Base-by-base conservation (phyloP, 2,329 filamentous ascomycete species). In the Cytospora chrysosperma region DNA sequence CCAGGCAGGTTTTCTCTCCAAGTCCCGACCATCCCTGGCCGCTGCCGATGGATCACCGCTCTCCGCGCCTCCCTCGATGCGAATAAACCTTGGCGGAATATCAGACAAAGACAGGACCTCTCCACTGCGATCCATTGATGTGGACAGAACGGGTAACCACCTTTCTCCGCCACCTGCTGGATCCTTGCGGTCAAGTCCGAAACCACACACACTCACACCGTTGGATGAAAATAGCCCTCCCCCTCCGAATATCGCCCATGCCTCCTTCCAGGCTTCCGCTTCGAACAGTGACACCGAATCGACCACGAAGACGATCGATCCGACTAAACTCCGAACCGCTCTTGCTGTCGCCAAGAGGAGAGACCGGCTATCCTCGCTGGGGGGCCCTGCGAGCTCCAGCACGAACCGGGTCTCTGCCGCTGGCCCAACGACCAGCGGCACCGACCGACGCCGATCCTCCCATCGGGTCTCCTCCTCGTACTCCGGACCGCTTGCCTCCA, bases 1-100 rank as follows among this genome's bases (percentile, higher is more conserved):
- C 78, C 91, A 96, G 70, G 85, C 93, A 2, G 94, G 94, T 6
- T 97, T 97, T 74, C 78, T 98, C 27, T 87, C 91, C 78, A 85
- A 84, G 72, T 69, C 75, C 49, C 76, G 78, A 51, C 70, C 74
- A 2, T 78, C 80, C 2, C 71, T 77, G 43, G 76, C 75, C 49
- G 79, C 83, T 53, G 87, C 75, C 49, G 79, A 83, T 53, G 88
- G 84, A 58, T 92, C 90, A 3, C 89, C 90, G 4, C 76, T 85
- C 5, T 82, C 85, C 17, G 77, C 78, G 17, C 78, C 83, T 1
- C 83, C 86, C 17, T 81, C 81, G 9, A 76, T 88, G 64, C 83
- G 82, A n/a, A 79, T 85, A 28, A 82, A 82, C 57, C 75, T 87
- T 47, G 82, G 85, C 26, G 85, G 85, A 4, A 87, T 86, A 24